Base-by-base conservation (phyloP, 1,284 basidiomycete species). In the Ceratobasidium sp. region DNA sequence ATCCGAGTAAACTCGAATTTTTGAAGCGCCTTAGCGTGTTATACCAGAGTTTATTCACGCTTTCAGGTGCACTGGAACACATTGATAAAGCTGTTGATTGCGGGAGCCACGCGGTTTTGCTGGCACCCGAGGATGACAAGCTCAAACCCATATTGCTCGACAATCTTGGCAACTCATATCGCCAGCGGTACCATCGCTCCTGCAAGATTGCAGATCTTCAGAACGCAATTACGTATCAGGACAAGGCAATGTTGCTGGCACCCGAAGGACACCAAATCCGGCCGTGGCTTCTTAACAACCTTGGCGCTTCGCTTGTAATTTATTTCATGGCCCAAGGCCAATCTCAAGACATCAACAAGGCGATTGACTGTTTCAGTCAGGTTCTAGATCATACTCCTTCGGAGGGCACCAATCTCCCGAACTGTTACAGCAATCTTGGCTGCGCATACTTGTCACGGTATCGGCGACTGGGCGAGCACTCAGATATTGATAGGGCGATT, bases 401-500 rank as follows among this genome's bases (percentile, higher is more conserved):
- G 48, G 48, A 11, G 7, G 9, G 9, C 9, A 11, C 21, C 21
- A 8, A 23, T 8, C 6, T 5, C 5, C 9, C 48, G 21, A 49
- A 6, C 3, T 49, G 48, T 21, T 25, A 25, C 3, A 11, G 18
- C 18, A 21, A 21, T 6, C 28, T 56, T 1, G 53, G 53, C 2
- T 1, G 14, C 28, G 30, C 28, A 33, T 18, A 56, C n/a, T 6
- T 33, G 1, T 2, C 2, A 12, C 28, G 53, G n/a, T 56, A 33
- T 21, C 30, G 3, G 1, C 14, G 36, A 6, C 36, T 38, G 16
- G 7, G 36, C 3, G 23, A 56, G 11, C 53, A 14, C 0, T 33
- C 53, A 6, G 53, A 56, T 56, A 38, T 56, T 12, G 28, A 56
- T 16, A 56, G 36, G 28, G 53, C 53, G 14, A 36, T 56, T n/a